A percentile compares a stretch with the other conserved stretches of the same genome.
phyloP scores from a whole-genome alignment of 805 yeast species.

The Tetrapisispora nanseiensis region DNA sequence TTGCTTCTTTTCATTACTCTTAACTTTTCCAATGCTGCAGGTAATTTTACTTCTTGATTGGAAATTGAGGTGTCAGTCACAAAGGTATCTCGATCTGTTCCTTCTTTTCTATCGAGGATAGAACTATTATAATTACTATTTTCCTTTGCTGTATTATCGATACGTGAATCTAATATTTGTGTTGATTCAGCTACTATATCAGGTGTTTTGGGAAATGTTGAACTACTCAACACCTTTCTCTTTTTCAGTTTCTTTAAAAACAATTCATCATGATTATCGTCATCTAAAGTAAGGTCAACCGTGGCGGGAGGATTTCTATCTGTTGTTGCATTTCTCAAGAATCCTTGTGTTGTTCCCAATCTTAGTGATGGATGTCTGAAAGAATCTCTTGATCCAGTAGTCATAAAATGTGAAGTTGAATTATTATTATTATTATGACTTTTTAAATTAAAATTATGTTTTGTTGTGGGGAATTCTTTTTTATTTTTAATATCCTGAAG shows the following conservation, averaged over 20 bases:
- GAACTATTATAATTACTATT: not conserved
- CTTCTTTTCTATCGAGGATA: not conserved
- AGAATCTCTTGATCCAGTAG: not conserved
- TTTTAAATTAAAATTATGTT: not conserved
- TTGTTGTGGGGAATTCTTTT: not conserved
- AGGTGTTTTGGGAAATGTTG: not conserved
- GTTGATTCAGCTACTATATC: constrained; percentile 6
- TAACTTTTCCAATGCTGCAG: constrained; percentile 19
- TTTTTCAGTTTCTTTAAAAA: constrained; percentile 18
- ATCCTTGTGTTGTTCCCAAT: not conserved
- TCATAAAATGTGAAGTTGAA: not conserved
- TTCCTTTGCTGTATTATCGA: not conserved
- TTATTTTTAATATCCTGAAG: not conserved
- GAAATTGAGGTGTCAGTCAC: not conserved
- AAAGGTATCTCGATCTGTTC: not conserved
- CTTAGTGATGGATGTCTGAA: not conserved
- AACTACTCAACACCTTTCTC: constrained; percentile 3
- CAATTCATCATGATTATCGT: constrained; percentile 9
- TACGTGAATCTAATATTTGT: not conserved
- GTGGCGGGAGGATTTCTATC: constrained; percentile 16
- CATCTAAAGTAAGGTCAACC: constrained; percentile 21
- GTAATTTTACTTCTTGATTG: constrained; percentile 4
- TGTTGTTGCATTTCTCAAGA: not conserved
- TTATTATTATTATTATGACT: not conserved
- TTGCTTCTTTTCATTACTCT: constrained; percentile 18